phyloP scores from a whole-genome alignment of 345 rosid species.

The Ceriops tagal region DNA sequence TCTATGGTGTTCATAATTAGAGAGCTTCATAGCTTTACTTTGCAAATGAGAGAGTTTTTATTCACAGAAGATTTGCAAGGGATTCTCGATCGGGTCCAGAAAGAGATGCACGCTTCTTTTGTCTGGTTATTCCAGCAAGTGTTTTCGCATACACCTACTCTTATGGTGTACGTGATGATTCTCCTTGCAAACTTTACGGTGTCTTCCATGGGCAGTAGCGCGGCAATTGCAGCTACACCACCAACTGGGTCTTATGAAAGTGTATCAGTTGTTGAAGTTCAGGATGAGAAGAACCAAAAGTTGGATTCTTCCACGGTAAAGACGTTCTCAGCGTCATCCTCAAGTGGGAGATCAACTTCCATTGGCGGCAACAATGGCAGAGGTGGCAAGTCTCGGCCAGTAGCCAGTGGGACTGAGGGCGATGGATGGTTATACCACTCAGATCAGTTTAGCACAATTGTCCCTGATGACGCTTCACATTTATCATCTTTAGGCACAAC shows the following conservation, averaged over 20 bases:
- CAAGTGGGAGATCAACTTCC: slow-evolving; percentile 46
- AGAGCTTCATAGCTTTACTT: slow-evolving; percentile 64
- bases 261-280: slow-evolving; percentile 23
- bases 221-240: slow-evolving; percentile 50
- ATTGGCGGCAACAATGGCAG: slow-evolving; percentile 65
- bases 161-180: slow-evolving; percentile 91
- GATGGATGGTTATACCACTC: slow-evolving; percentile 48
- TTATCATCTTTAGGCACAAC: slow-evolving; percentile 48
- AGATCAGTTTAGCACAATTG: slow-evolving; percentile 39
- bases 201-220: slow-evolving; percentile 53
- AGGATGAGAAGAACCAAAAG: slow-evolving; percentile 28
- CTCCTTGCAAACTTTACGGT: slow-evolving; percentile 84
- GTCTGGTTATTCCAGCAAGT: slow-evolving; percentile 95
- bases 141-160: slow-evolving; percentile 84
- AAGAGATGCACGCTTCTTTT: slow-evolving; percentile 80
- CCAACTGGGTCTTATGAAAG: slow-evolving; percentile 19
- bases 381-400: slow-evolving; percentile 58
- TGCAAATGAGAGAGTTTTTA: slow-evolving; percentile 74
- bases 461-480: slow-evolving; percentile 55
- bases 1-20: slow-evolving; percentile 92
- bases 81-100: slow-evolving; percentile 60
- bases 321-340: slow-evolving; percentile 44
- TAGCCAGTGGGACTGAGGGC: slow-evolving; percentile 63
- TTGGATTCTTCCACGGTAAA: slow-evolving; percentile 49
- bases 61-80: slow-evolving; percentile 69